These are phyloP conservation scores for Penicillium bialowiezense DNA, from an alignment of 495 filamentous ascomycete species.

Conservation along the genomic window DNA sequence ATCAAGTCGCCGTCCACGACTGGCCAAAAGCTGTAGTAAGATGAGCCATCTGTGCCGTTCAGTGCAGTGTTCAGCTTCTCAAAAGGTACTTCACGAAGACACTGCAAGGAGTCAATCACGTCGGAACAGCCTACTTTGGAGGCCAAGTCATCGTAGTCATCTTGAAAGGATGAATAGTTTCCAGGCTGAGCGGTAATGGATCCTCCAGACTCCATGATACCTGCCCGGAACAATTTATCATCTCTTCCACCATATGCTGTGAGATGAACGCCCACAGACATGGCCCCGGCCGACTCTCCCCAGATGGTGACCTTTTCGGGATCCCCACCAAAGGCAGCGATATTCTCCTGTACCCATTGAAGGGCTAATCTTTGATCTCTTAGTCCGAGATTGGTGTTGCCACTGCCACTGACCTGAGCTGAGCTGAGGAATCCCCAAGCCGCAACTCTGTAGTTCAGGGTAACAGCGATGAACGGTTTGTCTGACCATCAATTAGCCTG, in stretches of 20 bases:
- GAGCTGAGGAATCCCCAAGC: conserved; percentile 52
- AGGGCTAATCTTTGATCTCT: conserved; percentile 60
- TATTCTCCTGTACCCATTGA: conserved; percentile 60
- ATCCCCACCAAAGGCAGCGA: conserved; percentile 53
- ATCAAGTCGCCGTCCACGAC: conserved; percentile 54
- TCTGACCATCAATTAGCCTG: conserved; percentile 5
- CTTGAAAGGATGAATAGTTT: conserved; percentile 33
- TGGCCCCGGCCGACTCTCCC: conserved; percentile 61
- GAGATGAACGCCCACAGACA: conserved; percentile 51
- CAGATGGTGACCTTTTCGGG: conserved; percentile 64
- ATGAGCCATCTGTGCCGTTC: conserved; percentile 29
- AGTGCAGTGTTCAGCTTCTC: conserved; percentile 38
- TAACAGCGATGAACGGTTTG: conserved; percentile 60
- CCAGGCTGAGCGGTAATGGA: conserved; percentile 33
- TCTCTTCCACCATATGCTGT: conserved; percentile 49
- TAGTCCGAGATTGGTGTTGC: conserved; percentile 56
- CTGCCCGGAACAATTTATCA: conserved; percentile 42
- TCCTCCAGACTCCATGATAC: conserved; percentile 47
- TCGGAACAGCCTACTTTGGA: conserved; percentile 34
- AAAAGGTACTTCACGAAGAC: conserved; percentile 46
- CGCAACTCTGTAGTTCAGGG: conserved; percentile 57
- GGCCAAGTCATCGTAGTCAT: conserved; percentile 40
- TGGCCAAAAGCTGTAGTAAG: conserved; percentile 38
- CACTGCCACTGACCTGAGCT: conserved; percentile 30
- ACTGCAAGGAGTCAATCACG: conserved; percentile 40